Percentiles rank a stretch among this genome's conserved stretches.
phyloP scores from a whole-genome alignment of 768 basidiomycete genomes.

The Calocybe gangraenosa region DNA sequence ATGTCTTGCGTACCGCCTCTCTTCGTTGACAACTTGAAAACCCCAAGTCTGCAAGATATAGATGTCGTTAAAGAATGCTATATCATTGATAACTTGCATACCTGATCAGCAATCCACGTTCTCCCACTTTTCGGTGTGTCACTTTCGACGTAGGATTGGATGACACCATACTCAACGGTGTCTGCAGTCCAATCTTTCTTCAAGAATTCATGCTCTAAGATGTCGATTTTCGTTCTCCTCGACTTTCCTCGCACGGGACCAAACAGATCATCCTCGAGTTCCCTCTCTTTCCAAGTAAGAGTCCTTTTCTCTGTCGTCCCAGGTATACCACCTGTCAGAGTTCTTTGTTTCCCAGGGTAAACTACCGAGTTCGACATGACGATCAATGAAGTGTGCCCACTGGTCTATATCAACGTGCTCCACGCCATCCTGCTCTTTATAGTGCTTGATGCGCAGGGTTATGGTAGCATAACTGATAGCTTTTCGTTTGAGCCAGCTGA shows the following conservation, averaged over 20 bases:
- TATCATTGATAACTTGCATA: conserved; percentile 20
- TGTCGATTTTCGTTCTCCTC: conserved; percentile 43
- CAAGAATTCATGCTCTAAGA: conserved; percentile 41
- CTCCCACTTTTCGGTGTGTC: conserved; percentile 57
- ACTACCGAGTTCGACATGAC: neutral
- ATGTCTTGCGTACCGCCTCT: conserved; percentile 57
- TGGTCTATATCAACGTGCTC: conserved; percentile 71
- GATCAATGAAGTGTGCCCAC: conserved; percentile 3
- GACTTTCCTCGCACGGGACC: conserved; percentile 54
- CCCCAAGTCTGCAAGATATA: conserved; percentile 53
- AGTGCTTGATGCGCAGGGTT: conserved; percentile 61
- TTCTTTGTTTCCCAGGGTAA: conserved; percentile 22
- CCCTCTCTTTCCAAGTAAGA: conserved; percentile 52
- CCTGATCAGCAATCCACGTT: conserved; percentile 65
- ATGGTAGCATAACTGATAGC: conserved; percentile 54
- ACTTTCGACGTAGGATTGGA: conserved; percentile 49
- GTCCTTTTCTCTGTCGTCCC: conserved; percentile 53
- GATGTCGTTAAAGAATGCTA: neutral
- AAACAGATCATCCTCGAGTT: conserved; percentile 58
- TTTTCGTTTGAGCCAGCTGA: conserved; percentile 68
- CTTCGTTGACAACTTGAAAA: conserved; percentile 52
- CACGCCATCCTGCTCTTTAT: conserved; percentile 50
- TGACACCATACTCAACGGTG: conserved; percentile 36
- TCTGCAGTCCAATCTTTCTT: conserved; percentile 38
- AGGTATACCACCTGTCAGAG: conserved; percentile 56